phyloP scores from a whole-genome alignment of 441 rosid species.

The Eutrema salsugineum region DNA sequence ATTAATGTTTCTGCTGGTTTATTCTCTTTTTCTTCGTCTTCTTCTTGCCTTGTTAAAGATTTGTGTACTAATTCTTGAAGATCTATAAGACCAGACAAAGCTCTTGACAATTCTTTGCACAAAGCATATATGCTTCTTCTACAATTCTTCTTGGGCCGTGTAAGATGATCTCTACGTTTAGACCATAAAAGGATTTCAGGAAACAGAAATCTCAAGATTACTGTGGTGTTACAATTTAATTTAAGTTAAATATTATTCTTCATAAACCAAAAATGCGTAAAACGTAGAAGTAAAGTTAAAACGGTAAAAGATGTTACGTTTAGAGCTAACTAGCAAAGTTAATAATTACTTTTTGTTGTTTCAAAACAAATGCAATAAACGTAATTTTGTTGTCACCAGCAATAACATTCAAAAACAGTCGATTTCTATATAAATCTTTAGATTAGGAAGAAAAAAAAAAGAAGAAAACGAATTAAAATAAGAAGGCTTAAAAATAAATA shows the following conservation, averaged over 20 bases:
- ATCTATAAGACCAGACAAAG: neutral
- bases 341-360: neutral
- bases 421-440: neutral
- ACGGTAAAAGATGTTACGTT: neutral
- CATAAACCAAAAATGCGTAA: neutral
- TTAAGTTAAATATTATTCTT: too few relatives aligned
- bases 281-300: neutral
- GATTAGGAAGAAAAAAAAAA: neutral
- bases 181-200: slow-evolving; percentile 28
- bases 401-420: neutral
- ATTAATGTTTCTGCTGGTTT: slow-evolving; percentile 3
- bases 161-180: slow-evolving; percentile 58
- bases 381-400: neutral
- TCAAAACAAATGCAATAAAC: neutral
- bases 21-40: neutral
- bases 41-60: slow-evolving; percentile 1
- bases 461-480: neutral
- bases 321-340: neutral
- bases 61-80: slow-evolving; percentile 7
- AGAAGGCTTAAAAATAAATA: neutral
- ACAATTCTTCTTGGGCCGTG: slow-evolving; percentile 45
- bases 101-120: neutral
- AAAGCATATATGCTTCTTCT: neutral
- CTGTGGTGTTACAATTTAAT: neutral
- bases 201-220: neutral